A percentile compares a stretch with the other conserved stretches of the same genome.
phyloP scores from a whole-genome alignment of 768 basidiomycete genomes.

The Tricholoma flavovirens region DNA sequence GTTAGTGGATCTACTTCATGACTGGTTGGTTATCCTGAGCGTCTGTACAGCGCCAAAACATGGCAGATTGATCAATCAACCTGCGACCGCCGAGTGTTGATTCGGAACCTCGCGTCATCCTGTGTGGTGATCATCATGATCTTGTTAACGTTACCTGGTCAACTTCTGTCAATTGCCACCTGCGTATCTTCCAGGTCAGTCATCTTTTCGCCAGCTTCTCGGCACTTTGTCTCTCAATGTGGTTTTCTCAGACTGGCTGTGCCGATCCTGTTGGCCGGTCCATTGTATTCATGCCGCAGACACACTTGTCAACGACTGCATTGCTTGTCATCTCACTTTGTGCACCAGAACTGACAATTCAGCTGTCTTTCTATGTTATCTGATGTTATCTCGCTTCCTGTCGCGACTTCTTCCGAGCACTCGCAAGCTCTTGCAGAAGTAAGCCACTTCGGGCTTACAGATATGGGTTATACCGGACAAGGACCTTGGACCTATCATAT shows the following conservation, averaged over 20 bases:
- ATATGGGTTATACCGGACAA: constrained; percentile 46
- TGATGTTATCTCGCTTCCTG: constrained; percentile 32
- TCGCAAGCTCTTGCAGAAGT: constrained; percentile 48
- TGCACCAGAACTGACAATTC: background rate
- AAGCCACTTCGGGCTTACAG: constrained; percentile 44
- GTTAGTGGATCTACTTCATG: no score
- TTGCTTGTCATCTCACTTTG: background rate
- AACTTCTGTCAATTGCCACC: background rate
- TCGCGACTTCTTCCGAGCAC: constrained; percentile 42
- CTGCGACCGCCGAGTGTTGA: no score
- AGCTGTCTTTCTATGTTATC: constrained; percentile 2
- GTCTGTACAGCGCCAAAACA: no score
- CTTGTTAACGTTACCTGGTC: background rate
- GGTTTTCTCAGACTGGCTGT: background rate
- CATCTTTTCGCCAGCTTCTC: constrained; percentile 1
- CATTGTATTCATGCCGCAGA: background rate
- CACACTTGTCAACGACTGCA: background rate
- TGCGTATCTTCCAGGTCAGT: background rate
- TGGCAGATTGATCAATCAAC: no score
- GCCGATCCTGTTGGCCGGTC: background rate
- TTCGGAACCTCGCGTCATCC: background rate
- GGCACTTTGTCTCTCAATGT: background rate
- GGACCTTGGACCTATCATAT: constrained; percentile 51
- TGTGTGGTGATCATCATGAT: background rate
- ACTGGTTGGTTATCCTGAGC: no score